Conservation (phyloP, 371 early-diverging fungal genomes). For the Rhizomucor pusillus region DNA sequence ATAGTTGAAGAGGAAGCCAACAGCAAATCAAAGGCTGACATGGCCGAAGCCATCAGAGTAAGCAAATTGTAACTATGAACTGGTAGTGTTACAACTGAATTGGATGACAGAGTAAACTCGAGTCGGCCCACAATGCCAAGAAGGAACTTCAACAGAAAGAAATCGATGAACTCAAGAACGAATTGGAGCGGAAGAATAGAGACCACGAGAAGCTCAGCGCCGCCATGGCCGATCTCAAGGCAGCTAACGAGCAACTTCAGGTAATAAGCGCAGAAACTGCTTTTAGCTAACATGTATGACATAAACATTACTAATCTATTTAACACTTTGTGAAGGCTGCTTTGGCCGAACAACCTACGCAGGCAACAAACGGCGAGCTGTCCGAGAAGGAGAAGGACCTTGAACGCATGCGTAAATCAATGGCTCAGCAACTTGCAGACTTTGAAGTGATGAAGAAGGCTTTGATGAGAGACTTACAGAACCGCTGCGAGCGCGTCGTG, state of each 20-base stretch:
- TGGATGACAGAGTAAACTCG: conserved; percentile 63
- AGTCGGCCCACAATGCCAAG: conserved; percentile 79
- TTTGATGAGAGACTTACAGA: conserved; percentile 93
- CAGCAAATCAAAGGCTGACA: conserved; percentile 58
- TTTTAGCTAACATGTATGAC: not conserved
- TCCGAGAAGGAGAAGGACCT: conserved; percentile 76
- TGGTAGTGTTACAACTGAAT: too few species aligned
- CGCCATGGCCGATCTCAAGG: conserved; percentile 57
- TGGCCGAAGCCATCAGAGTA: conserved; percentile 70
- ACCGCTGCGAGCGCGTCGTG: conserved; percentile 92
- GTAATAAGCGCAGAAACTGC: too few species aligned
- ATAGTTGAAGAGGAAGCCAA: conserved; percentile 88
- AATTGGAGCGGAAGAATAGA: conserved; percentile 68
- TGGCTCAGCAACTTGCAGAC: conserved; percentile 88
- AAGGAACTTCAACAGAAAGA: conserved; percentile 76
- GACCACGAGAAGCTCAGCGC: conserved; percentile 66
- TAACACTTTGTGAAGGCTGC: conserved; percentile 15
- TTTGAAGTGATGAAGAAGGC: conserved; percentile 97
- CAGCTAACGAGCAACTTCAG: conserved; percentile 67
- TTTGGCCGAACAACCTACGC: conserved; percentile 20
- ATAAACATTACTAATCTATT: not conserved
- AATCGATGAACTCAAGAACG: conserved; percentile 69
- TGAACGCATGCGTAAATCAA: conserved; percentile 84
- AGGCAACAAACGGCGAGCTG: conserved; percentile 20
- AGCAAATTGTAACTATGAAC: not conserved